Base-by-base conservation (phyloP, 257 asterid species). In the Voacanga thouarsii region DNA sequence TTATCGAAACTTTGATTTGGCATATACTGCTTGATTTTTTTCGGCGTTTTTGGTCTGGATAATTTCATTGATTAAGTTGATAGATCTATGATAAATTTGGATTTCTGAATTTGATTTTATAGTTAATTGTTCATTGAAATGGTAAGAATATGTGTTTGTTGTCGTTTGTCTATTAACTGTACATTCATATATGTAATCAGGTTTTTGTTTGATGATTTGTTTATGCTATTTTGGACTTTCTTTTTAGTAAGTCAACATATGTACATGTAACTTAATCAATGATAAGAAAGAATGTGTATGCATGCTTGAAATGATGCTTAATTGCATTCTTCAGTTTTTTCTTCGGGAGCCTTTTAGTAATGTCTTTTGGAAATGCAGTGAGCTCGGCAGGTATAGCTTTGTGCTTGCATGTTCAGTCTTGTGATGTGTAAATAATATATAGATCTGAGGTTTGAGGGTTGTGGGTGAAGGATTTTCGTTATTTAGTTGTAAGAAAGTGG, bases 61-160 rank as follows among this genome's bases (percentile, higher is more conserved):
- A 1, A 5, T 50, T 6, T 66, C 59, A n/a, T 6, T 57, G 41
- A 43, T 49, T 72, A 53, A 79, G 37, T n/a, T 15, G 28, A 19
- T 79, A 79, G 82, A 79, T 79, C 74, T 79, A 74, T 41, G 16
- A 12, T 33, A 5, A 65, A n/a, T 47, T 26, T 19, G 43, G 53
- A 23, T 61, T 61, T 74, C 41, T 12, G 44, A 75, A 75, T 26
- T 45, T 44, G 19, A 8, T 72, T 61, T 78, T 67, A 21, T 33
- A 21, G 59, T 21, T 45, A 1, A 14, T 4, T 67, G 8, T 55
- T 55, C 26, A 19, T 55, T 19, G 61, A 21, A 41, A 8, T 39
- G 51, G 15, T 21, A 3, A 12, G 44, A 63, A 12, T 12, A 14
- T 26, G 23, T 61, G 37, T 26, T 61, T 15, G 44, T 28, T 63